Base-by-base conservation (phyloP, 495 filamentous ascomycete genomes). In the Annulohypoxylon bovei region DNA sequence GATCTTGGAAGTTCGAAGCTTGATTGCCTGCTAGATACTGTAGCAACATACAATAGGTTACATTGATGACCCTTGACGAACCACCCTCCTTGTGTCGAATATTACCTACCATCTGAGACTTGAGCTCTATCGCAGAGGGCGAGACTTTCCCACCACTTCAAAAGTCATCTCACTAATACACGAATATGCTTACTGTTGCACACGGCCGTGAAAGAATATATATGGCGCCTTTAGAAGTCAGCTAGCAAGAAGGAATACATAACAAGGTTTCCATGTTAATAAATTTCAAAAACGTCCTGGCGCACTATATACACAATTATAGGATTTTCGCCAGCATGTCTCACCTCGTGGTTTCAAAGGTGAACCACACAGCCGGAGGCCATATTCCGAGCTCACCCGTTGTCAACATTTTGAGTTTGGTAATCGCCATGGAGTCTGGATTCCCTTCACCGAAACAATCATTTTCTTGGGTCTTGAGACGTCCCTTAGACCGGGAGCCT, bases 151-250 rank as follows among this genome's bases (percentile, higher is more conserved):
- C 62, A 66, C 62, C 56, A 53, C 52, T 71, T 56, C 22, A 42
- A 54, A 3, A 58, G 8, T 33, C 16, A 61, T 57, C 63, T 54
- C 44, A 63, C 53, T 61, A 30, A 63, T 42, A 50, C 28, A 23
- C 14, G 33, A 16, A 54, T 39, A 16, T 67, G 68, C 68, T 71
- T 71, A 71, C 68, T 71, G 44, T 71, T 46, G 25, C 37, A 33
- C n/a, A 53, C 25, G 14, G 2, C 3, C 35, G 22, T 28, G 37
- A 62, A 8, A 30, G 18, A 53, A 23, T 62, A 32, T 62, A 67
- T 67, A 67, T 6, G n/a, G 23, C 46, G 46, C 23, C 46, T 28
- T 50, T 50, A 9, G 23, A 27, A 27, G 23, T 7, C 46, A 27
- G 23, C 12, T 55, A 49, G 25, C n/a, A 49, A 23, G 20, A 0